phyloP scores from a whole-genome alignment of 768 basidiomycete genomes.

The Rhodotorula toruloides region DNA sequence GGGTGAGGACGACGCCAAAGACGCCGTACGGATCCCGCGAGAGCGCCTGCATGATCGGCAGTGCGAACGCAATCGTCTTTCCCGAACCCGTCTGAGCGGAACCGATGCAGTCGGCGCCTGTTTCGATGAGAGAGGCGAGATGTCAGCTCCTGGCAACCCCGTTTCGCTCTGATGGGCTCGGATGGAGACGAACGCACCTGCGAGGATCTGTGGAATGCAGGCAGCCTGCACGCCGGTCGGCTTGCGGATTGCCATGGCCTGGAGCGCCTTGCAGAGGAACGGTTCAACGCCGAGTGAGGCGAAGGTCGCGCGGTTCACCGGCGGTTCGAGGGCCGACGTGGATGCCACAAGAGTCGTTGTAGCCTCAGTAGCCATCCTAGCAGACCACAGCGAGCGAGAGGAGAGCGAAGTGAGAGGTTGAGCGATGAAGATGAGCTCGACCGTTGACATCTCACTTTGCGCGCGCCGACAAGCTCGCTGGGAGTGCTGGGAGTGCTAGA shows the following conservation, averaged over 20 bases:
- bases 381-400: too few relatives aligned
- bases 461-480: neutral
- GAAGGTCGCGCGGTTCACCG: constrained; percentile 42
- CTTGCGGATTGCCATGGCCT: constrained; percentile 71
- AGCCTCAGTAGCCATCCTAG: neutral
- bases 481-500: too few relatives aligned
- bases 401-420: neutral
- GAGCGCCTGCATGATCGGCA: constrained; percentile 86
- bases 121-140: neutral
- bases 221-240: constrained; percentile 86
- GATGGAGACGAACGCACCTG: constrained; percentile 53
- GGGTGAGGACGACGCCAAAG: constrained; percentile 86
- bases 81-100: constrained; percentile 97
- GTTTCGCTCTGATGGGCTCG: neutral
- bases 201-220: constrained; percentile 79
- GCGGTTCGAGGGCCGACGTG: neutral
- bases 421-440: neutral
- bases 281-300: constrained; percentile 48
- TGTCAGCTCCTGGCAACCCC: neutral
- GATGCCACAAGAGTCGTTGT: neutral
- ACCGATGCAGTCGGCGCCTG: constrained; percentile 93
- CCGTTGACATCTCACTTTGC: neutral
- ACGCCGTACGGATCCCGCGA: constrained; percentile 88
- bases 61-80: constrained; percentile 94
- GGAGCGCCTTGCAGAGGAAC: constrained; percentile 60